Conservation (phyloP, 352 stramenopile genomes). For the Globisporangium canariense region DNA sequence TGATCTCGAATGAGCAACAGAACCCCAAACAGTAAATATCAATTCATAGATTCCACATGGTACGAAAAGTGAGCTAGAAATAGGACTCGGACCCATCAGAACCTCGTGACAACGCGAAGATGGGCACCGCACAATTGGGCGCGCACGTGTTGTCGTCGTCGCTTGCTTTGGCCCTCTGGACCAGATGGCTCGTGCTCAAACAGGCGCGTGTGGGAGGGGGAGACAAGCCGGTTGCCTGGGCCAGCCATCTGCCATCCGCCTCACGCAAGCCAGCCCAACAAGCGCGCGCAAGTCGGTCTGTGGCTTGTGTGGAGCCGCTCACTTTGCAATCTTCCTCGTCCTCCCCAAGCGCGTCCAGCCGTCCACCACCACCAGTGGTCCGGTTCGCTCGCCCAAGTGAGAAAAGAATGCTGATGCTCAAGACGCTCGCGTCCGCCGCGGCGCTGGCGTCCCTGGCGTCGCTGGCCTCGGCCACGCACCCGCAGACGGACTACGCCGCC, state of each 20-base stretch:
- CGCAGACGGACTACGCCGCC: conserved; percentile 53
- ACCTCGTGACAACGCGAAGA: background rate
- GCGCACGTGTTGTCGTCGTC: background rate
- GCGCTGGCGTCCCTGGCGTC: conserved; percentile 20
- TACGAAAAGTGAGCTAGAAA: background rate
- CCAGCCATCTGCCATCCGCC: background rate
- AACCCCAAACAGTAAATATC: background rate
- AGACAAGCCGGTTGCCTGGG: background rate
- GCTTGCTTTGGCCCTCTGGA: background rate
- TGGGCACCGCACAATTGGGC: background rate
- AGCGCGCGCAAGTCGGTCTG: background rate
- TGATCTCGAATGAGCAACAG: background rate
- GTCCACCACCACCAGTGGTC: background rate
- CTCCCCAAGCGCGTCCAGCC: conserved; percentile 15
- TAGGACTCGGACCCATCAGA: background rate
- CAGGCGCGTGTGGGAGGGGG: background rate
- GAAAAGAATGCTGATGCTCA: conserved; percentile 8
- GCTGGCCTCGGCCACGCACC: conserved; percentile 33
- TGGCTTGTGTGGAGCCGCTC: conserved; percentile 1
- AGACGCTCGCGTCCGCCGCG: conserved; percentile 17
- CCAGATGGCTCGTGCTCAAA: background rate
- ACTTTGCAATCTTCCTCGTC: conserved; percentile 19
- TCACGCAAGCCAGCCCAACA: background rate
- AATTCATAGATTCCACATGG: background rate
- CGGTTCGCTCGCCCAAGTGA: conserved; percentile 12